Conservation (phyloP, 2,329 filamentous ascomycete genomes). For the Aureobasidium sp. region DNA sequence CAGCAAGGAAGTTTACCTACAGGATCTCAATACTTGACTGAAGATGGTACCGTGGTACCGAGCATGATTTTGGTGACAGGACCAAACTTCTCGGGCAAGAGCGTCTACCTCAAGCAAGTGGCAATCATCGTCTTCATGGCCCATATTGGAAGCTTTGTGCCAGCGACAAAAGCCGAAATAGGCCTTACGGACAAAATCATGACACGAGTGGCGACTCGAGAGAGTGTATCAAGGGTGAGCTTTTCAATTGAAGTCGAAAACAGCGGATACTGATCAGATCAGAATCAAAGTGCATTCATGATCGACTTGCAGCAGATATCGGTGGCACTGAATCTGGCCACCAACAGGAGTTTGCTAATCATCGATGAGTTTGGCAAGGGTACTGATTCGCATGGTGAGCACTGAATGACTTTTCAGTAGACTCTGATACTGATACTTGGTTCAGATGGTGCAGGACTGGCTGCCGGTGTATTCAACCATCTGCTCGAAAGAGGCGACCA, state of each 20-base stretch:
- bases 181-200: constrained; percentile 90
- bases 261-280: not conserved
- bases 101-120: constrained; percentile 87
- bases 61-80: constrained; percentile 79
- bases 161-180: constrained; percentile 66
- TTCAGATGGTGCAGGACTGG: constrained; percentile 57
- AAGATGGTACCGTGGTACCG: constrained; percentile 34
- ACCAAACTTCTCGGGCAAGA: constrained; percentile 95
- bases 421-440: not conserved
- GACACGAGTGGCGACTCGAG: constrained; percentile 71
- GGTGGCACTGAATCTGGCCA: constrained; percentile 67
- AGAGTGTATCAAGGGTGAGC: constrained; percentile 53
- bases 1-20: not conserved
- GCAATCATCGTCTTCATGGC: constrained; percentile 88
- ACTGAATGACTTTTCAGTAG: not conserved
- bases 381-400: constrained; percentile 50
- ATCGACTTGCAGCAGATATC: constrained; percentile 85
- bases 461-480: constrained; percentile 54
- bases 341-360: constrained; percentile 70
- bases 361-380: constrained; percentile 86
- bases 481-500: constrained; percentile 43
- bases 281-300: constrained; percentile 61
- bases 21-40: not conserved
- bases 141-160: constrained; percentile 88
- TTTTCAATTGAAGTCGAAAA: not conserved